Evolutionary conservation across 2,329 filamentous ascomycete genomes (phyloP).

Genomic region (Xylaria sp.): DNA sequence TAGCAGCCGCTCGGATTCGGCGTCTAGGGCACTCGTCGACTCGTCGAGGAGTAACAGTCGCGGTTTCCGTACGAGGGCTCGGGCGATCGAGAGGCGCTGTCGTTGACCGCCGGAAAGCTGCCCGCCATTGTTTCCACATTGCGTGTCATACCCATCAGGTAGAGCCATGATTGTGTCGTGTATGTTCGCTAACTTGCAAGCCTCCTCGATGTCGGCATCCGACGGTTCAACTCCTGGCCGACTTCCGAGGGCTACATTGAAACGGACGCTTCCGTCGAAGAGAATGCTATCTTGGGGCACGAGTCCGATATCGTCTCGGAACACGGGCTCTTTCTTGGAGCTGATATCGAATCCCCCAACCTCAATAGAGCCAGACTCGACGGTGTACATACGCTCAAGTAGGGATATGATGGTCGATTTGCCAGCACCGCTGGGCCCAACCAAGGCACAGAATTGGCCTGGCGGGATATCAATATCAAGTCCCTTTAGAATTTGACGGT

Average conservation of each 20-base stretch:
- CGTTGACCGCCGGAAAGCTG: constrained; percentile 82
- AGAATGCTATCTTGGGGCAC: constrained; percentile 69
- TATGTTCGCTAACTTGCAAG: constrained; percentile 75
- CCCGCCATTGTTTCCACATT: constrained; percentile 77
- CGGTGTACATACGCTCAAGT: constrained; percentile 65
- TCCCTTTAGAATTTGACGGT: constrained; percentile 59
- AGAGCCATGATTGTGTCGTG: constrained; percentile 73
- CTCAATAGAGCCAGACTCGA: constrained; percentile 60
- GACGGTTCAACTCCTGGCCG: constrained; percentile 65
- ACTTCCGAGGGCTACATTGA: constrained; percentile 67
- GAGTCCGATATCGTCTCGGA: constrained; percentile 65
- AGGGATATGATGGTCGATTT: constrained; percentile 61
- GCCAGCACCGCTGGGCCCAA: constrained; percentile 60
- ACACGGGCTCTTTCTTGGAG: constrained; percentile 55
- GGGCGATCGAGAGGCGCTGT: constrained; percentile 81
- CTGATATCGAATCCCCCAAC: constrained; percentile 63
- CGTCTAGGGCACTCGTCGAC: constrained; percentile 81
- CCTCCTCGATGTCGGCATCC: constrained; percentile 71
- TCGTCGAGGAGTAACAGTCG: constrained; percentile 83
- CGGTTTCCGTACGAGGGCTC: constrained; percentile 77
- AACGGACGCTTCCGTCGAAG: constrained; percentile 66
- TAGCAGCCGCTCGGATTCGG: constrained; percentile 73
- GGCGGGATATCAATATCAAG: constrained; percentile 53
- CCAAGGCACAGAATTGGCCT: constrained; percentile 56
- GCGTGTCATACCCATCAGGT: constrained; percentile 73